Evolutionary conservation across 306 rosid genomes (phyloP), one percentile per base, ranked within the genome.

Genomic region (Morella rubra): DNA sequence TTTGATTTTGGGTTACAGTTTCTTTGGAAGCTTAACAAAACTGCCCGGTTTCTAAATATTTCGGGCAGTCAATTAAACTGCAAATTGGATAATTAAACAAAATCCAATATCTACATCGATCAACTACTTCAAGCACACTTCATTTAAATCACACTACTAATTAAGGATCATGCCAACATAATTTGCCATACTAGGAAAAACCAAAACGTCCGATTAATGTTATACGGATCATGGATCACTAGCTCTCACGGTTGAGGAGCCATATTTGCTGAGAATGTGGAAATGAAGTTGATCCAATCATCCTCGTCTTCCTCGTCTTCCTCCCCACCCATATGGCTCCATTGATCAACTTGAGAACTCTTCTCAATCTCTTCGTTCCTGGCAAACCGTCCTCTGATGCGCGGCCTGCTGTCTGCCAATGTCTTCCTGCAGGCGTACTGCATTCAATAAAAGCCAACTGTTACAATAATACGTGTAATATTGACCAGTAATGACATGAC

Each of bases 381-480:
- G 0, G 92, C 99, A 84, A 95, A 92, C 76, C 97, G 58, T 16
- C 99, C 99, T 82, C 93, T 86, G 58, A 95, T 84, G 15, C 97
- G 91, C n/a, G 97, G 97, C 85, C 99, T 78, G 69, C 89, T 92
- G 76, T 95, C 97, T 0, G 99, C 97, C 88, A 95, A 78, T 8
- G 97, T 90, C 78, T 92, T 92, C 83, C 99, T 88, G 60, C 99
- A 95, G 44, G 90, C 93, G 80, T 95, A 95, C 97, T 95, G 79
- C 77, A 70, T 51, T 54, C 70, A 73, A 73, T 2, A 67, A 44
- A n/a, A 77, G 47, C 64, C 10, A 9, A 9, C 24, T 22, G 40
- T 58, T 58, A 58, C 40, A n/a, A 7, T 18, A 15, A 52, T 52
- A 20, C 9, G 13, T 27, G 68, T 32, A 13, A 4, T 12, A 24